Base-by-base conservation (phyloP, 148 eudicot species). In the Rhododendron ferrugineum region DNA sequence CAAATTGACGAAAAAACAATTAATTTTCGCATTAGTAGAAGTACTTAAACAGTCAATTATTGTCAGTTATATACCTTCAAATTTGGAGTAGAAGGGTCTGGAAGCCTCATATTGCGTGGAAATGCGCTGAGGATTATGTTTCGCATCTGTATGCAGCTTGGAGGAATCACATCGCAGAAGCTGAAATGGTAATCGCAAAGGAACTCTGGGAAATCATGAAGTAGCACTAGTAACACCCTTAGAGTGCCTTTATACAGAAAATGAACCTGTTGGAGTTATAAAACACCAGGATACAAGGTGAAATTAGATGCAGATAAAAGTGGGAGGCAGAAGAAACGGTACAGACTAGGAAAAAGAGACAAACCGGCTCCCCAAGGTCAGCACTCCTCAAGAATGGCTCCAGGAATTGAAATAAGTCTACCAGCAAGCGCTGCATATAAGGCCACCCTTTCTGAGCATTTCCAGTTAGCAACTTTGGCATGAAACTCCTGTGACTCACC, bases 401-500 rank as follows among this genome's bases (percentile, higher is more conserved):
- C 94, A 95, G 89, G 89, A 93, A 97, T 85, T 92, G 98, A 86
- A 97, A 93, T 84, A 97, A 91, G 88, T 93, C 98, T 44, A 95
- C 92, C 83, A 97, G 89, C 88, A 97, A 89, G 37, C 96, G 95
- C 82, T 97, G 98, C 85, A 97, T 92, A 80, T 88, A 90, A 30
- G 94, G 96, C 99, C 99, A 97, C 16, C 99, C 99, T 87, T 97
- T 97, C 90, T 97, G 98, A 88, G 92, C 88, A 88, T 94, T 95
- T 70, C 95, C 96, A 82, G 93, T 87, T 16, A 97, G 94, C 92
- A 97, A 87, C 84, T 95, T 97, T 30, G 98, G 99, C 99, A 97
- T 95, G 90, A 97, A 97, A 73, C 94, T 94, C 87, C 95, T 90
- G 86, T 97, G 98, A 84, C 98, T 95, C 80, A 97, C 96, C 80